phyloP scores from a whole-genome alignment of 2,329 filamentous ascomycete genomes.

The Penicillium digitatum region DNA sequence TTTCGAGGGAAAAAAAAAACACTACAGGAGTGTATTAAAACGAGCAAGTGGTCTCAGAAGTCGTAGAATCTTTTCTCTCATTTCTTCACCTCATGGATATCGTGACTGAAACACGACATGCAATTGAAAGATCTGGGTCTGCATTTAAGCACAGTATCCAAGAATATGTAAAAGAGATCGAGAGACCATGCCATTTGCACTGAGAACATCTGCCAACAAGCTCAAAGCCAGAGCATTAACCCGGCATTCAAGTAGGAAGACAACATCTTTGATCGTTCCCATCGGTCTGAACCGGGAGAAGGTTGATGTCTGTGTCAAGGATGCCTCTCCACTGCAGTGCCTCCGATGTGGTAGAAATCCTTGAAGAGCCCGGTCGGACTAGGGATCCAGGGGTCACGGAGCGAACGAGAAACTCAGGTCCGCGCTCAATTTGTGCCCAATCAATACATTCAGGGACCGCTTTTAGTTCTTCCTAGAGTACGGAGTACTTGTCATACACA shows the following conservation, averaged over 20 bases:
- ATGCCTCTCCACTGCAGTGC: too few species aligned
- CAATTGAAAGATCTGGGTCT: too few species aligned
- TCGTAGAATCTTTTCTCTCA: background rate
- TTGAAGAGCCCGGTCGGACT: background rate
- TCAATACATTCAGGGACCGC: slow-evolving; percentile 70
- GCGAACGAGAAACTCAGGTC: slow-evolving; percentile 52
- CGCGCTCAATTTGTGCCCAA: slow-evolving; percentile 69
- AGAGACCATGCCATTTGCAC: background rate
- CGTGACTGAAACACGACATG: background rate
- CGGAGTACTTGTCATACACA: too few species aligned
- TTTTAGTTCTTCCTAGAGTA: slow-evolving; percentile 64
- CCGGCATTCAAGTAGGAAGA: background rate
- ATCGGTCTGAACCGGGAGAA: background rate
- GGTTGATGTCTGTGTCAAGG: background rate
- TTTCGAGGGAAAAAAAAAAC: too few species aligned
- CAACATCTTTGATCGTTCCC: background rate
- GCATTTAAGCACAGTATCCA: background rate
- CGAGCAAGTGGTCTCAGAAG: background rate
- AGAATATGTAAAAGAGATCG: background rate
- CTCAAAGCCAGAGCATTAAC: background rate
- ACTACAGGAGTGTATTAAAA: background rate
- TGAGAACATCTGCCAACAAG: background rate
- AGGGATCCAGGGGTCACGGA: background rate
- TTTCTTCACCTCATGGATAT: background rate
- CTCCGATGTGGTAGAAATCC: background rate